Base-by-base conservation (phyloP, 257 asterid genomes). In the Paulownia fortunei region DNA sequence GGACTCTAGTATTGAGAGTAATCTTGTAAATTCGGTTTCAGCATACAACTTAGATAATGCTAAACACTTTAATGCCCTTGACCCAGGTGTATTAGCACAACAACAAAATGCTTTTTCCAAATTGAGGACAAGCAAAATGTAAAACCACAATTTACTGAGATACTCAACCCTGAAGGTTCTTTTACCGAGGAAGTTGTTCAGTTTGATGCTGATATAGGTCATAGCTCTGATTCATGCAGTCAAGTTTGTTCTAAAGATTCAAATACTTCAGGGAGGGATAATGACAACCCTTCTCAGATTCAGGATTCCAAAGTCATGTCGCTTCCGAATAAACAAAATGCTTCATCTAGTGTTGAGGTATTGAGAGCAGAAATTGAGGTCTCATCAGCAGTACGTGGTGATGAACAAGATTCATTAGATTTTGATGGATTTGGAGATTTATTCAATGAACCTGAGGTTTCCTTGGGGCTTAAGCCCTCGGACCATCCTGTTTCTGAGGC, bases 401-500 rank as follows among this genome's bases (percentile, higher is more conserved):
- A 80, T 24, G 90, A 89, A 61, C 86, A 84, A 71, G 92, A 86
- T 69, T 66, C 85, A 13, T 60, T 80, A 66, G 89, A 84, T 55
- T 89, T 92, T 80, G 91, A 82, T 77, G 96, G 96, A 47, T 83
- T 95, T 71, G 97, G 93, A 10, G 91, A 87, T 87, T 75, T 95
- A 78, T 95, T 95, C 72, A 77, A 89, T 80, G 98, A 95, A 76
- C 97, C 97, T 56, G 97, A 91, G 82, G 87, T 68, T 56, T 79
- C 76, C 68, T 65, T 65, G 32, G 84, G 77, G 42, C 75, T 66
- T 56, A 78, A 82, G 68, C 72, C 93, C 52, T 76, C 68, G n/a
- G 74, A 66, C 27, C 62, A 56, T 76, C 56, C 76, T 73, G 67
- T 68, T 78, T 79, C 83, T 16, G 79, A 55, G 73, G 81, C 74